Evolutionary conservation across 768 basidiomycete genomes (phyloP).

Genomic region (Fibroporia radiculosa): DNA sequence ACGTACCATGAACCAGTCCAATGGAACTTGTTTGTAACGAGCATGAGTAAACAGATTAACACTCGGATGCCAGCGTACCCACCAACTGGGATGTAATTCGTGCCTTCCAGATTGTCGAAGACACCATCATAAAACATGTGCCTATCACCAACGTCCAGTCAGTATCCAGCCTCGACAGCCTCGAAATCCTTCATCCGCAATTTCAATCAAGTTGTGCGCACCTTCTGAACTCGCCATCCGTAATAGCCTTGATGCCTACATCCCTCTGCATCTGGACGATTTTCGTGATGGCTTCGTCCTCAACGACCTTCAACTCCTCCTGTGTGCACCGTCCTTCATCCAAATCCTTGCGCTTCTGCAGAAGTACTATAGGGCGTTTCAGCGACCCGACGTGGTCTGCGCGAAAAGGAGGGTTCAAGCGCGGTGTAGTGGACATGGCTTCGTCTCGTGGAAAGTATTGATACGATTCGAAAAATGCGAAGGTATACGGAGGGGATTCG

Average conservation of each 20-base stretch:
- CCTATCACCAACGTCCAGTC: conserved; percentile 22
- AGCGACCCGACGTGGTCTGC: conserved; percentile 59
- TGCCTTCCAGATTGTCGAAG: conserved; percentile 59
- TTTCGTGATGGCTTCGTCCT: conserved; percentile 46
- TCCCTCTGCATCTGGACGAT: conserved; percentile 48
- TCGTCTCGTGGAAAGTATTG: no score
- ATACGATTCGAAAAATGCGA: no score
- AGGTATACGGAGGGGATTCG: no score
- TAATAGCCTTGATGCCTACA: conserved; percentile 50
- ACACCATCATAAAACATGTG: conserved; percentile 58
- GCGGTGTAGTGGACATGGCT: conserved; percentile 1
- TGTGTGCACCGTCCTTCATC: conserved; percentile 33
- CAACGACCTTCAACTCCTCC: conserved; percentile 38
- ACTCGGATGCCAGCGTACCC: not conserved
- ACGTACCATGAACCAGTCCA: conserved; percentile 5
- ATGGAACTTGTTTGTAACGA: not conserved
- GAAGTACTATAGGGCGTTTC: conserved; percentile 44
- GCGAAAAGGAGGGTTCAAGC: conserved; percentile 31
- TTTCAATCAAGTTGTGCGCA: conserved; percentile 12
- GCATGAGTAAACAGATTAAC: not conserved
- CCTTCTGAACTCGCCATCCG: conserved; percentile 48
- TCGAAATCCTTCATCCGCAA: no score
- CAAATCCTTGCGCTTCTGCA: conserved; percentile 36
- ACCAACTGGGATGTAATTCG: conserved; percentile 38
- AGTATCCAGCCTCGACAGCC: no score